These are phyloP conservation scores for Pholiota adiposa DNA, from an alignment of 1,284 basidiomycete species.

Conservation along the genomic window DNA sequence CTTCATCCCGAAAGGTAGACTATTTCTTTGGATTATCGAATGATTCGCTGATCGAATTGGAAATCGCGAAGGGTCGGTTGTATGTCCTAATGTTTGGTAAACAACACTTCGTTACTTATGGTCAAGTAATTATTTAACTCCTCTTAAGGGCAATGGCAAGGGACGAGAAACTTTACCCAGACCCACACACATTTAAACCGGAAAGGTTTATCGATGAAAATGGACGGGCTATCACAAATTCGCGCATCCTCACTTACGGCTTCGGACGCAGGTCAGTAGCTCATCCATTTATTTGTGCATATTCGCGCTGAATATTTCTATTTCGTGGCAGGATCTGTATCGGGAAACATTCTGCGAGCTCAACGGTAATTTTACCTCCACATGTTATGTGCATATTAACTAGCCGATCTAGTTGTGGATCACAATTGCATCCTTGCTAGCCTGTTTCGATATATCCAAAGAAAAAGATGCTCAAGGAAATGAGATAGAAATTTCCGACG, in stretches of 20 bases:
- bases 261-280: constrained; percentile 26
- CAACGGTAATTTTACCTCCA: background rate
- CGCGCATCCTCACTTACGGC: constrained; percentile 24
- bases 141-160: constrained; percentile 31
- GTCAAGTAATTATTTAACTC: too few species aligned
- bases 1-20: constrained; percentile 24
- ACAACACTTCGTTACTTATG: background rate
- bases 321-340: constrained; percentile 7
- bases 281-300: background rate
- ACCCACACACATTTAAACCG: constrained; percentile 34
- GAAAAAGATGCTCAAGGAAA: constrained; percentile 3
- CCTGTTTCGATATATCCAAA: constrained; percentile 2
- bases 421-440: constrained; percentile 2
- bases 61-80: constrained; percentile 15
- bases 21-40: background rate
- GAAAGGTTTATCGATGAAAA: constrained; percentile 30
- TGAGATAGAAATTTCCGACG: background rate
- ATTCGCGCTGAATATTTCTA: too few species aligned
- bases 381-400: background rate
- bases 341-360: constrained; percentile 4
- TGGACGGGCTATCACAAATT: constrained; percentile 17
- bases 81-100: constrained; percentile 21
- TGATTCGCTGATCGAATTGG: background rate
- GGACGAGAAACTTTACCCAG: constrained; percentile 30
- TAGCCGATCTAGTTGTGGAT: constrained; percentile 1